Base-by-base conservation (phyloP, 345 rosid genomes). In the Stellera chamaejasme region DNA sequence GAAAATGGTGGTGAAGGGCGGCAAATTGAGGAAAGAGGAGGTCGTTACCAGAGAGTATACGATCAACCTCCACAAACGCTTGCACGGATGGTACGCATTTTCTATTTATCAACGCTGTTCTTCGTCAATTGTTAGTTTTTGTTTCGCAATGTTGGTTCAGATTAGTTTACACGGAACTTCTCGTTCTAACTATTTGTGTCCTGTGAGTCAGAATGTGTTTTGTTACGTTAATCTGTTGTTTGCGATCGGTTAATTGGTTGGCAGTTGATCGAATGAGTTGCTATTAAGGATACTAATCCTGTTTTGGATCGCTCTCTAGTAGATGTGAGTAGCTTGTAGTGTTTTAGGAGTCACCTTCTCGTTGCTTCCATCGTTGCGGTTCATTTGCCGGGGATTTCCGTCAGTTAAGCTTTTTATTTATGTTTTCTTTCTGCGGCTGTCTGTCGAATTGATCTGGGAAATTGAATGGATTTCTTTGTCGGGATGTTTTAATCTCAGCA, bases 1-100 rank as follows among this genome's bases (percentile, higher is more conserved):
- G 7, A 48, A 45, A 65, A 83, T 80, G 89, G 74, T 69, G n/a
- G 89, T 75, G 61, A 80, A 74, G 64, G 16, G 59, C 13, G 70
- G 73, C 42, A 73, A 76, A 47, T 80, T 79, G 55, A 75, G 85
- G 65, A 78, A 80, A 44, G 82, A 78, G 55, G 89, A 83, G 73
- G 82, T 83, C 46, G 83, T 83, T 26, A 80, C 85, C 50, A 79
- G 85, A 46, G 89, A 83, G 72, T 83, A 80, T 69, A 83, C 83
- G 52, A 66, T 83, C 67, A 80, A 83, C 75, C 80, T 82, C 56
- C 89, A 79, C 77, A 77, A 79, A 45, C 85, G 89, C 54, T 68
- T 80, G 45, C 89, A 82, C 66, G 81, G 83, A 58, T 82, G 89
- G 85, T 83, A 36, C 58, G 53, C 27, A 6, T 6, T 15, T 27